Base-by-base conservation (phyloP, 306 rosid genomes). In the Acacia crassicarpa region DNA sequence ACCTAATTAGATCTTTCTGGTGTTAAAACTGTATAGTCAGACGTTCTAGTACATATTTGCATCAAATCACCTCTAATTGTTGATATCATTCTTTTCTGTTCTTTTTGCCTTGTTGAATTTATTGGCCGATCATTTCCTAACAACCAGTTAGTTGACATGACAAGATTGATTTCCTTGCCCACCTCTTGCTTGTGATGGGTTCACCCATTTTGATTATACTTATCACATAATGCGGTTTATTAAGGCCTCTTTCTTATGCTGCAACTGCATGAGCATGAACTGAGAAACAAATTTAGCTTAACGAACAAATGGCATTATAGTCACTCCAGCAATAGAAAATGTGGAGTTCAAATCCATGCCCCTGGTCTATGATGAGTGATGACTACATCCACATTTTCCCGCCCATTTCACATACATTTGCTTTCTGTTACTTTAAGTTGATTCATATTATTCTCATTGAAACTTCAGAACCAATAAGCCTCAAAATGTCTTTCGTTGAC, bases 371-470 rank as follows among this genome's bases (percentile, higher is more conserved):
- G 67, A 80, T 83, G 85, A 76, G 51, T 3, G 51, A 46, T 46
- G 51, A 53, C 92, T 90, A 88, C 86, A 86, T 82, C 85, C 79
- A 75, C 54, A 27, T 67, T 84, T 88, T 75, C 83, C 90, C 88
- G 73, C 82, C 77, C 79, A 56, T 74, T 30, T 75, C 76, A 53
- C 76, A 44, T 80, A 75, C 73, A 85, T 77, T 81, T 80, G 70
- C 86, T 80, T 65, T 79, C 89, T 76, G 85, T 83, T 70, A 33
- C 49, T 38, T 67, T 48, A 2, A 27, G 32, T 30, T 0, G 74
- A 82, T 85, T 63, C 79, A 78, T 44, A 45, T 81, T 79, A 48
- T 48, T 73, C 49, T 70, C 35, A 1, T 1, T 61, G 67, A 2
- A 61, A 8, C 67, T 23, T 4, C 8, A 61, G 35, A 82, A 13